A percentile compares a stretch with the other conserved stretches of the same genome.
Evolutionary conservation across 805 yeast species (phyloP).

Genomic region (Aciculoconidium aculeatum): DNA sequence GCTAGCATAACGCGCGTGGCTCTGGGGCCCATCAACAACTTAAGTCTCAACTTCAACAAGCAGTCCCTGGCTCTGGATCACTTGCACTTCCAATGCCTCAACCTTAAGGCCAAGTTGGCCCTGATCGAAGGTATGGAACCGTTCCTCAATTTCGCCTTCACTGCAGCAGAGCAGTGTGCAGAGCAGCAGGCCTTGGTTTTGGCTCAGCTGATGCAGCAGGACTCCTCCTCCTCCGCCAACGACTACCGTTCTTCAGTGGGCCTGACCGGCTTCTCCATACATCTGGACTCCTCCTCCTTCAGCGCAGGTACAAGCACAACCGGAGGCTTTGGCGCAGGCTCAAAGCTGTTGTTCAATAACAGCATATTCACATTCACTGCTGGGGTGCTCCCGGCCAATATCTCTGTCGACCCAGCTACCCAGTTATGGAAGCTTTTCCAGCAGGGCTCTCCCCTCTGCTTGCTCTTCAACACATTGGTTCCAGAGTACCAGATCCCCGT

Average conservation of each 20-base stretch:
- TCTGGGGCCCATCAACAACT: conserved; percentile 42
- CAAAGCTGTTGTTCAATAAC: conserved; percentile 19
- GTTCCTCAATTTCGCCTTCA: conserved; percentile 56
- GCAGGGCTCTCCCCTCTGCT: conserved; percentile 88
- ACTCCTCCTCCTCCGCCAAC: conserved; percentile 9
- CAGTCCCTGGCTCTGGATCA: conserved; percentile 61
- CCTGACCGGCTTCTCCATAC: conserved; percentile 30
- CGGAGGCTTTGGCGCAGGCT: conserved; percentile 4
- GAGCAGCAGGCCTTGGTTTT: conserved; percentile 64
- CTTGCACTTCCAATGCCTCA: conserved; percentile 59
- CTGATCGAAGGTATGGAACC: conserved; percentile 64
- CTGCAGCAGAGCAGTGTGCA: conserved; percentile 60
- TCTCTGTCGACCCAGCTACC: conserved; percentile 86
- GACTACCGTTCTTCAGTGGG: conserved; percentile 30
- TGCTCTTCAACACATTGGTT: conserved; percentile 67
- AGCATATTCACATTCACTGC: conserved; percentile 60
- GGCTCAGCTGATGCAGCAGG: conserved; percentile 34
- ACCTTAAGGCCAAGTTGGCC: conserved; percentile 49
- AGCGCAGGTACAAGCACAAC: conserved; percentile 12
- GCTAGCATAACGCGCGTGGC: conserved; percentile 35
- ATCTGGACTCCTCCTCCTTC: conserved; percentile 28
- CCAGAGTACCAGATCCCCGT: conserved; percentile 50
- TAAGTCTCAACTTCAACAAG: conserved; percentile 52
- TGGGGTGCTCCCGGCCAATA: conserved; percentile 70
- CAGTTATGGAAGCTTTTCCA: conserved; percentile 84